Evolutionary conservation across 352 stramenopile species (phyloP), one percentile per base, ranked within the genome.

Genomic region (Pythium myriotylum): DNA sequence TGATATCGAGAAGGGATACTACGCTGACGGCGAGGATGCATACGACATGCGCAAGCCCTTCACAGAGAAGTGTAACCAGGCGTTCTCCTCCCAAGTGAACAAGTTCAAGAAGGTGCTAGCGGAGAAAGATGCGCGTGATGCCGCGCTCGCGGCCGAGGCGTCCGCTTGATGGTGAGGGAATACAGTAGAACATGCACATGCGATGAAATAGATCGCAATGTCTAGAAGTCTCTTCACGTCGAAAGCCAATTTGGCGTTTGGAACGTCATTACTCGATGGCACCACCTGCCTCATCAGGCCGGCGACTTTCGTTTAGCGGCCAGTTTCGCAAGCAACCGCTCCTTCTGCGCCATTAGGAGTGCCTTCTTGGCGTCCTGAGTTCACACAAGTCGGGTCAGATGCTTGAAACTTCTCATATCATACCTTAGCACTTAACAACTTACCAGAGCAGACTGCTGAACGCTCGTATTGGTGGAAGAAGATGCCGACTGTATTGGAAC

Each of bases 1-100:
- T 74, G 95, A 99, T 70, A 96, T 99, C 42, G 97, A 99, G 74
- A 97, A 97, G 77, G 97, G 95, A 24, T 99, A 99, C 79, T 99
- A 99, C 81, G 97, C 97, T 0, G 98, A 99, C 75, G 97, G 97
- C 55, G 98, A 99, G 77, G 97, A 99, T 81, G 98, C 96, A 14
- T 99, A 99, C 74, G 95, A 99, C 68, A 99, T 99, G 96, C 83
- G 94, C 60, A 95, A 95, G 80, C 92, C 93, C 14, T 99, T 99
- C 77, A 91, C 74, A 45, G 84, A 95, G 17, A 96, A 96, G 70
- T 92, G 85, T 72, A 80, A 88, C 58, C 83, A 93, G 63, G 87
- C 87, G 42, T 94, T 95, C 56, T 70, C 87, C 14, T 91, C 84
- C 27, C 81, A 93, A 53, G 85, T 94, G 47, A 87, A 88, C 67